Base-by-base conservation (phyloP, 164 flowering plant species). In the Chloranthus sessilifolius region DNA sequence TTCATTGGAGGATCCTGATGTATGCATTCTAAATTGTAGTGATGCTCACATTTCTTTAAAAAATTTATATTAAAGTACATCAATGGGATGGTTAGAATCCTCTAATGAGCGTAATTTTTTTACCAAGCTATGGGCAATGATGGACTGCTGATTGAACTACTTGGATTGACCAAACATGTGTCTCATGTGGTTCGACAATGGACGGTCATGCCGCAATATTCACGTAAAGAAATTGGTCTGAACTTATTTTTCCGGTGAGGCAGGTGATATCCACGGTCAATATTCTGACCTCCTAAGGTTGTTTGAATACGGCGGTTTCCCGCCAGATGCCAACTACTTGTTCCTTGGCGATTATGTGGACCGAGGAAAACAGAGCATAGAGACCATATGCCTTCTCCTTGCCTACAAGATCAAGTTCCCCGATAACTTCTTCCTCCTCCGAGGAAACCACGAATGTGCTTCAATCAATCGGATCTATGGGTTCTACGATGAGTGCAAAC, bases 191-290 rank as follows among this genome's bases (percentile, higher is more conserved):
- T n/a, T n/a, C n/a, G n/a, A n/a, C n/a, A n/a, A n/a, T n/a, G n/a
- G n/a, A n/a, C n/a, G n/a, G n/a, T n/a, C 4, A 7, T 21, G 5
- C 46, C 3, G 19, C 44, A 17, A 1, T 42, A 9, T 6, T 17
- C 2, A 4, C 21, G 5, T 19, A 5, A 14, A 16, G 19, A 21
- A 1, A 21, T 21, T 42, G 10, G 10, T 4, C 9, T 9, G 2
- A 7, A 8, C 21, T 15, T 21, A 7, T 2, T 16, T 43, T 43
- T 43, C 26, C 14, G 8, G 23, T 43, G 46, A 20, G 1, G 51
- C 70, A 78, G 83, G 83, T 28, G 83, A 78, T 40, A 71, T 78
- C 35, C 83, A 78, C 21, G 83, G 83, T 1, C 83, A 78, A 43
- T 78, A 57, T 45, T 58, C 78, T 2, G 83, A 78, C 55, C 78